phyloP scores from a whole-genome alignment of 768 basidiomycete species.

The Grammothele lineata region DNA sequence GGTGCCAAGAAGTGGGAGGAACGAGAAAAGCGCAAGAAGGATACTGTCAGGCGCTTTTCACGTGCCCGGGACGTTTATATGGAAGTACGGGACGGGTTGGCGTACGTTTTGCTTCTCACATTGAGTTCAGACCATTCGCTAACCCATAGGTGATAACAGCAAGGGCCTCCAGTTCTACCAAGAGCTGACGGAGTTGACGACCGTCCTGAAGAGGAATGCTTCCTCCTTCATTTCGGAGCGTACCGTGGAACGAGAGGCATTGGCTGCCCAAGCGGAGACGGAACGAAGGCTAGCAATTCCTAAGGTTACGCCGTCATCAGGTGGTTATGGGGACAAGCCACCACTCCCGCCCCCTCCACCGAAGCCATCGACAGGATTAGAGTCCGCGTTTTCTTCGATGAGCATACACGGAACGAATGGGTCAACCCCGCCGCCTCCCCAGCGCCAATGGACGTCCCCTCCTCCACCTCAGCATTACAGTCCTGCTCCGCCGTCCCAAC shows the following conservation, averaged over 20 bases:
- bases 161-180: constrained; percentile 89
- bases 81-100: constrained; percentile 81
- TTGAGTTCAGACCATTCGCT: constrained; percentile 7
- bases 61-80: constrained; percentile 80
- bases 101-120: no score
- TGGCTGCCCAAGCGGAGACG: constrained; percentile 67
- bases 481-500: constrained; percentile 4
- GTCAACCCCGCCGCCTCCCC: constrained; percentile 25
- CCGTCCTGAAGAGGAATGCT: constrained; percentile 53
- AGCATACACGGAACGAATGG: constrained; percentile 34
- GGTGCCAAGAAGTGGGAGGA: constrained; percentile 81
- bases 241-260: constrained; percentile 61
- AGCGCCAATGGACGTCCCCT: constrained; percentile 15
- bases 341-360: constrained; percentile 45
- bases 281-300: constrained; percentile 55
- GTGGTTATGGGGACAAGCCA: constrained; percentile 42
- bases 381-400: constrained; percentile 56
- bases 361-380: constrained; percentile 33
- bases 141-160: constrained; percentile 34
- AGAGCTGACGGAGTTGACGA: constrained; percentile 65
- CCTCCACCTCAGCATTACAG: constrained; percentile 19
- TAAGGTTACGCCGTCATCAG: constrained; percentile 30
- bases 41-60: constrained; percentile 65
- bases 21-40: constrained; percentile 74
- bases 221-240: constrained; percentile 61